Percentiles rank a stretch among this genome's conserved stretches.
These are phyloP conservation scores for Picochlorum sp. DNA, from an alignment of 139 green algal genomes.

Conservation along the genomic window DNA sequence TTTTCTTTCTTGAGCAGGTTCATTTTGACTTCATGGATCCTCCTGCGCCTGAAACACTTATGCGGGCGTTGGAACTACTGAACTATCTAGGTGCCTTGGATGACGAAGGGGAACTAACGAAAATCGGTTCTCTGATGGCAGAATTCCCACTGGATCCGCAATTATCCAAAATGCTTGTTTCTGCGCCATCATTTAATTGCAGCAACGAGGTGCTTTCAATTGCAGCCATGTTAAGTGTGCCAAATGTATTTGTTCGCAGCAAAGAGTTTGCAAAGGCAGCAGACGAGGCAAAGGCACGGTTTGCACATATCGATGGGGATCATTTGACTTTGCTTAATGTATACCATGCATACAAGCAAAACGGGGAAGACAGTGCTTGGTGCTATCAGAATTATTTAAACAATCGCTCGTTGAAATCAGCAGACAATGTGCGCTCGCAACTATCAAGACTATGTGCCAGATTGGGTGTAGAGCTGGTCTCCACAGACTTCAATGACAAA, in stretches of 20 bases:
- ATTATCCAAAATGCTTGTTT: constrained; percentile 96
- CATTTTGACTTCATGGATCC: constrained; percentile 99
- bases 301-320: constrained; percentile 94
- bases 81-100: constrained; percentile 99
- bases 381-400: constrained; percentile 98
- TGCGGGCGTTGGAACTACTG: constrained; percentile 96
- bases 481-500: constrained; percentile 72
- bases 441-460: constrained; percentile 69
- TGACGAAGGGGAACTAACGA: constrained; percentile 92
- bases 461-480: constrained; percentile 61
- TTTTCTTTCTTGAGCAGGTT: constrained; percentile 41
- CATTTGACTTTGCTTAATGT: constrained; percentile 98
- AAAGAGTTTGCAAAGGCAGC: constrained; percentile 77
- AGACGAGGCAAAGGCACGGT: constrained; percentile 90
- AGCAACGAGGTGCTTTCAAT: constrained; percentile 95
- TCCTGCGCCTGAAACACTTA: constrained; percentile 96
- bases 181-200: constrained; percentile 84
- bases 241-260: constrained; percentile 89
- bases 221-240: constrained; percentile 88
- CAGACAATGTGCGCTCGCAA: constrained; percentile 90
- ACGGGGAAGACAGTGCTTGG: constrained; percentile 71
- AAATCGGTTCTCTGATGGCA: constrained; percentile 84
- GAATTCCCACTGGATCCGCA: constrained; percentile 98
- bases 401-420: constrained; percentile 74
- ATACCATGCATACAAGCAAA: constrained; percentile 96